Conservation (phyloP, 768 basidiomycete genomes). For the Austroboletus eburneus region DNA sequence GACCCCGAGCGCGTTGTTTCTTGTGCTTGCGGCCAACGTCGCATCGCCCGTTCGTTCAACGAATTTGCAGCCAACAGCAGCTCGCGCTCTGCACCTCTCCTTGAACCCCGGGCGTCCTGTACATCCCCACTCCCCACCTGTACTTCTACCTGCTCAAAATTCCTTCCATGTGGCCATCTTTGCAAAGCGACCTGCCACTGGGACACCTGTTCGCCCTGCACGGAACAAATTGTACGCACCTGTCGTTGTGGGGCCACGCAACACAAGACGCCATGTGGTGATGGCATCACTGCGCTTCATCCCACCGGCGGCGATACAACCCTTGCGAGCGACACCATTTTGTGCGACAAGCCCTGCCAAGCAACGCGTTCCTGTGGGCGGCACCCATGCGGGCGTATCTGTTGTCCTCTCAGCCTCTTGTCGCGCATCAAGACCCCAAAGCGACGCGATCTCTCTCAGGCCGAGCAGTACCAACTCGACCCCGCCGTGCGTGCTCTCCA, state of each 20-base stretch:
- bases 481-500: slow-evolving; percentile 68
- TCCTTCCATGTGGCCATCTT: slow-evolving; percentile 66
- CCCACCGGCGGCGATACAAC: slow-evolving; percentile 25
- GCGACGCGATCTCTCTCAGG: slow-evolving; percentile 26
- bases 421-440: slow-evolving; percentile 55
- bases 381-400: slow-evolving; percentile 80
- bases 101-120: slow-evolving; percentile 51
- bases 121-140: slow-evolving; percentile 82
- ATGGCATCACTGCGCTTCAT: slow-evolving; percentile 10
- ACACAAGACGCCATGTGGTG: slow-evolving; percentile 45
- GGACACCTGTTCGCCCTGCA: slow-evolving; percentile 79
- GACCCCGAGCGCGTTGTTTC: slow-evolving; percentile 63
- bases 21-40: slow-evolving; percentile 78
- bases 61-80: slow-evolving; percentile 9
- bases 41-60: slow-evolving; percentile 35
- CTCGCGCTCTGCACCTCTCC: slow-evolving; percentile 1
- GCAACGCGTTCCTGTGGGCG: slow-evolving; percentile 79
- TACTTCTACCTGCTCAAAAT: slow-evolving; percentile 58
- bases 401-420: slow-evolving; percentile 74
- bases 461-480: slow-evolving; percentile 34
- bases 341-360: slow-evolving; percentile 77
- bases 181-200: slow-evolving; percentile 72
- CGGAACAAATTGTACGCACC: slow-evolving; percentile 60
- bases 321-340: slow-evolving; percentile 55
- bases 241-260: slow-evolving; percentile 84